phyloP scores from a whole-genome alignment of 805 yeast species.

The Schizosaccharomyces lindneri region DNA sequence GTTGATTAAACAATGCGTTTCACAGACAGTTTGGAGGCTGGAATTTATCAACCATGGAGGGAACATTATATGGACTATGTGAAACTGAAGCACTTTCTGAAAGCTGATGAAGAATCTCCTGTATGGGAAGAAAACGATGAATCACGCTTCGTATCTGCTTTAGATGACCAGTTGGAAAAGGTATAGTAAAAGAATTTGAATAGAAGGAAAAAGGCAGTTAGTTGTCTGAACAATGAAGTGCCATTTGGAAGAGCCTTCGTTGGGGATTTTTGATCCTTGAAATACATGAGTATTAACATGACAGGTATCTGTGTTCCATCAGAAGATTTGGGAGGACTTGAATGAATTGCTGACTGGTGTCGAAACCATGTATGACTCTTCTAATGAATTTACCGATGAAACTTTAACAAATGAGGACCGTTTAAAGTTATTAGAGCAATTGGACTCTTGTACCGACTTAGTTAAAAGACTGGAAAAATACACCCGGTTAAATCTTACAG shows the following conservation, averaged over 20 bases:
- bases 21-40: slow-evolving; percentile 59
- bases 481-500: slow-evolving; percentile 79
- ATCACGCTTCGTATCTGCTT: slow-evolving; percentile 46
- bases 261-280: background rate
- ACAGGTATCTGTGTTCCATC: background rate
- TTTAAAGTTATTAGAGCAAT: slow-evolving; percentile 31
- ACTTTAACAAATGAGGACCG: slow-evolving; percentile 25
- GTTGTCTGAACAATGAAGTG: background rate
- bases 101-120: slow-evolving; percentile 19
- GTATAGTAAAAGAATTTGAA: slow-evolving; percentile 16
- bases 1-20: slow-evolving; percentile 38
- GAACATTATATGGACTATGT: slow-evolving; percentile 80
- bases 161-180: slow-evolving; percentile 75
- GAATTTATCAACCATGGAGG: slow-evolving; percentile 75
- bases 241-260: too few relatives aligned
- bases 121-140: slow-evolving; percentile 59
- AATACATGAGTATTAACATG: background rate
- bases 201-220: background rate
- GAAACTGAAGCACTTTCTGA: slow-evolving; percentile 61
- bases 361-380: slow-evolving; percentile 5
- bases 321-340: slow-evolving; percentile 3
- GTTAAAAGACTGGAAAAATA: slow-evolving; percentile 78
- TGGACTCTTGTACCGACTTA: slow-evolving; percentile 48
- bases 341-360: background rate
- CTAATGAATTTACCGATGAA: slow-evolving; percentile 4